Conservation (phyloP, 306 rosid genomes). For the Lathyrus tuberosus region DNA sequence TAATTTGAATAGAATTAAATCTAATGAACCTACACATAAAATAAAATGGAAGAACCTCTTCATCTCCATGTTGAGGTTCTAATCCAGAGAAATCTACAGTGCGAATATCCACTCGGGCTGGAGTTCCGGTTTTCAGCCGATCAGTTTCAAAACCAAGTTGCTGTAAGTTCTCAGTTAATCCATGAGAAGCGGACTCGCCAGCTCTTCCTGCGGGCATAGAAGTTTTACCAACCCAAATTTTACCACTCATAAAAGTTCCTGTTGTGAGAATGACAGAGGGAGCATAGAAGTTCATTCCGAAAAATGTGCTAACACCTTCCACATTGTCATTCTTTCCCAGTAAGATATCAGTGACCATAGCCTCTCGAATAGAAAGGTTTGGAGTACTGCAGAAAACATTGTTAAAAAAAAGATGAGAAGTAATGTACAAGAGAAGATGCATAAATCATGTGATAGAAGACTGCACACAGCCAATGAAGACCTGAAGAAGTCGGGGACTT, state of each 20-base stretch:
- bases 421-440: constrained; percentile 31
- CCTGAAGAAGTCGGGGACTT: neutral
- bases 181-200: constrained; percentile 96
- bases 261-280: constrained; percentile 94
- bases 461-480: neutral
- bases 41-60: constrained; percentile 83
- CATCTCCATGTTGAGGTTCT: constrained; percentile 94
- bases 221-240: constrained; percentile 96
- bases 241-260: constrained; percentile 98
- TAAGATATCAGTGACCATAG: constrained; percentile 93
- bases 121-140: constrained; percentile 94
- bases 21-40: constrained; percentile 60
- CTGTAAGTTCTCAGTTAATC: constrained; percentile 93
- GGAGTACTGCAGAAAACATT: constrained; percentile 66
- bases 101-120: constrained; percentile 91
- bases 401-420: constrained; percentile 40
- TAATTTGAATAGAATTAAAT: constrained; percentile 41
- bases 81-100: constrained; percentile 79
- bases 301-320: constrained; percentile 92
- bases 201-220: constrained; percentile 99
- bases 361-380: constrained; percentile 92
- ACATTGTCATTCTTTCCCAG: constrained; percentile 85
- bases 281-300: constrained; percentile 95
- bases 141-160: constrained; percentile 87
- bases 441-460: constrained; percentile 28